These are phyloP conservation scores for Orbilia quercus DNA, from an alignment of 2,329 filamentous ascomycete species.

Conservation along the genomic window DNA sequence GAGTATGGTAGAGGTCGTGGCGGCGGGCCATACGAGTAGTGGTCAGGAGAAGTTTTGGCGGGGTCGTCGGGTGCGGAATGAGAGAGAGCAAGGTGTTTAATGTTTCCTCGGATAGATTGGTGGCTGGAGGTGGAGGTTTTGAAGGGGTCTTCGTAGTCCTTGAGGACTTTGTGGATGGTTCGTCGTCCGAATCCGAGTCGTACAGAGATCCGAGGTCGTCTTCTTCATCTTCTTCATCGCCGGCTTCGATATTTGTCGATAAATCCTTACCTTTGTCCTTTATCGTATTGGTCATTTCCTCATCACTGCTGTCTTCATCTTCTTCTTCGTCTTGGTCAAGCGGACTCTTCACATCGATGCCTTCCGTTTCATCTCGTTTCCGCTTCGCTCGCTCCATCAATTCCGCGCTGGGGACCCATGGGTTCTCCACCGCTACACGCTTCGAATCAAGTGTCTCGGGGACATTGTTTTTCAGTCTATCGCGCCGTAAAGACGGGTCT, in stretches of 20 bases:
- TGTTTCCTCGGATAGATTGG: conserved; percentile 73
- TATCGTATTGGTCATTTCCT: conserved; percentile 62
- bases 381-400: conserved; percentile 44
- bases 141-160: conserved; percentile 68
- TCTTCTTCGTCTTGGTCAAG: conserved; percentile 14
- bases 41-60: conserved; percentile 89
- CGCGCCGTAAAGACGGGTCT: conserved; percentile 78
- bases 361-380: conserved; percentile 45
- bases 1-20: conserved; percentile 81
- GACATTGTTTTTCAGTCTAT: conserved; percentile 80
- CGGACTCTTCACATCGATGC: conserved; percentile 1
- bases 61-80: conserved; percentile 66
- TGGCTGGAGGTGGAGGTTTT: conserved; percentile 71
- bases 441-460: conserved; percentile 86
- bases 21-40: conserved; percentile 89
- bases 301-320: conserved; percentile 61
- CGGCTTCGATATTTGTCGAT: conserved; percentile 65
- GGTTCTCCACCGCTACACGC: conserved; percentile 68
- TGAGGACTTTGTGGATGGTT: conserved; percentile 61
- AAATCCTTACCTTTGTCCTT: conserved; percentile 65
- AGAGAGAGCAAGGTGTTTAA: conserved; percentile 68
- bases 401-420: conserved; percentile 42
- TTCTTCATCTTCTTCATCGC: conserved; percentile 64
- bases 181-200: conserved; percentile 68
- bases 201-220: conserved; percentile 82